These are phyloP conservation scores for Pontederia crassipes DNA, from an alignment of 176 grass and related monocot species.

Conservation along the genomic window DNA sequence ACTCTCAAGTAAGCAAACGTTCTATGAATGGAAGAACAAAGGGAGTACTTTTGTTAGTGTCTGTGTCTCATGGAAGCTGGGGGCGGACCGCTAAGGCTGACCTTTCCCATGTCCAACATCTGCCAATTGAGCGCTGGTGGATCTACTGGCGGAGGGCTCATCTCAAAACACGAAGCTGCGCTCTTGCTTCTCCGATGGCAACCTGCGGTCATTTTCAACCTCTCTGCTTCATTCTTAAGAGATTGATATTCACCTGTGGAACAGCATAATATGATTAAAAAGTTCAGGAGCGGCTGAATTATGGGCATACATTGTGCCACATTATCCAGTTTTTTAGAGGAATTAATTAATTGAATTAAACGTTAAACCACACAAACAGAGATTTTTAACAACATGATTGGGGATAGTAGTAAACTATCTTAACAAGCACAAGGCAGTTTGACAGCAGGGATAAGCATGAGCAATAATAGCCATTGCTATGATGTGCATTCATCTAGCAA, in stretches of 20 bases:
- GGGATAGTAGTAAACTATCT: too few relatives aligned
- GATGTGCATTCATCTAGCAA: too few relatives aligned
- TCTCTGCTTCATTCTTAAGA: constrained; percentile 79
- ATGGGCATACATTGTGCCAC: not conserved
- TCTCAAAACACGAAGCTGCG: constrained; percentile 40
- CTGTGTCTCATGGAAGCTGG: constrained; percentile 19
- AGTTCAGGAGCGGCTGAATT: not conserved
- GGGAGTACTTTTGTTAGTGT: constrained; percentile 7
- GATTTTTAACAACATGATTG: too few relatives aligned
- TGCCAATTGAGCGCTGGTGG: constrained; percentile 37
- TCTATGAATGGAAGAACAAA: not conserved
- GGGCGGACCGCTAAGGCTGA: constrained; percentile 40
- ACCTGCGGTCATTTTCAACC: constrained; percentile 46
- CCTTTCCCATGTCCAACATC: constrained; percentile 63
- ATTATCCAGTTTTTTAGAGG: not conserved
- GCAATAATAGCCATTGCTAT: too few relatives aligned
- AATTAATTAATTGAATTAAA: too few relatives aligned
- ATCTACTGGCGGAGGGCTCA: constrained; percentile 5
- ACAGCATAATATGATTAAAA: not conserved
- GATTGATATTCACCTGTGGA: constrained; percentile 52
- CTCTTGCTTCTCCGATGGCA: constrained; percentile 81
- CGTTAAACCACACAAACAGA: too few relatives aligned
- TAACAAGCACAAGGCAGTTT: too few relatives aligned
- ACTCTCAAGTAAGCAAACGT: not conserved
- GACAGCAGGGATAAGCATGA: too few relatives aligned